Percentiles rank a stretch among this genome's conserved stretches.
phyloP scores from a whole-genome alignment of 2,329 filamentous ascomycete genomes.

The Fusarium brachygibbosum region DNA sequence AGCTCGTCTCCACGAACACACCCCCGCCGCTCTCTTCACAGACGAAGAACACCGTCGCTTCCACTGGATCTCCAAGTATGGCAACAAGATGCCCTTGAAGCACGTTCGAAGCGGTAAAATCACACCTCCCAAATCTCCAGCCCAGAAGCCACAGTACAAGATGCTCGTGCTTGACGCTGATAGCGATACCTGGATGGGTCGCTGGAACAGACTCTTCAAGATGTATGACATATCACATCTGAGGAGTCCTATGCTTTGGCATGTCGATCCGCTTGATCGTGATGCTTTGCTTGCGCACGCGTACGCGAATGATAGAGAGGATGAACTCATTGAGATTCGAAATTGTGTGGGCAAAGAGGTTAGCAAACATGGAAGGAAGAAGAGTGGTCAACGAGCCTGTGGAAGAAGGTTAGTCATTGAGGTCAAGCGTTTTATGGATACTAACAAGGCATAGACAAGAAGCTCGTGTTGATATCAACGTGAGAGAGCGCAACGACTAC shows the following conservation, averaged over 20 bases:
- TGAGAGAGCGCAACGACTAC: conserved; percentile 77
- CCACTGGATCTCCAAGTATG: conserved; percentile 79
- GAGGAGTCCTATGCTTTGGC: conserved; percentile 86
- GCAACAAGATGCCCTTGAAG: conserved; percentile 70
- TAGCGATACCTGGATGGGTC: conserved; percentile 74
- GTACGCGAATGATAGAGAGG: conserved; percentile 69
- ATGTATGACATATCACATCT: conserved; percentile 78
- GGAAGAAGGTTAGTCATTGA: conserved; percentile 59
- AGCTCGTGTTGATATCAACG: conserved; percentile 68
- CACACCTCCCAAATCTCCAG: conserved; percentile 12
- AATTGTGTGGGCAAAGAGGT: conserved; percentile 84
- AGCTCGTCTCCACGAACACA: conserved; percentile 77
- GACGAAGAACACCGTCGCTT: conserved; percentile 87
- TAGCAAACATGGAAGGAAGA: conserved; percentile 84
- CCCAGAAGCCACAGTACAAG: conserved; percentile 50
- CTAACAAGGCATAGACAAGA: conserved; percentile 53
- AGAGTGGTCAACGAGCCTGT: conserved; percentile 54
- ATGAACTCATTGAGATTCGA: conserved; percentile 76
- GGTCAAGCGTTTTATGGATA: not conserved
- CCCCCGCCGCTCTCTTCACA: conserved; percentile 83
- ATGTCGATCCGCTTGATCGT: conserved; percentile 80
- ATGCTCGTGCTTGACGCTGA: conserved; percentile 77
- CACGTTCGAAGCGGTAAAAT: conserved; percentile 55
- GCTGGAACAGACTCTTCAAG: conserved; percentile 78
- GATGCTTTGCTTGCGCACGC: conserved; percentile 80